Conservation (phyloP, 495 filamentous ascomycete species). For the Penicillium subrubescens region DNA sequence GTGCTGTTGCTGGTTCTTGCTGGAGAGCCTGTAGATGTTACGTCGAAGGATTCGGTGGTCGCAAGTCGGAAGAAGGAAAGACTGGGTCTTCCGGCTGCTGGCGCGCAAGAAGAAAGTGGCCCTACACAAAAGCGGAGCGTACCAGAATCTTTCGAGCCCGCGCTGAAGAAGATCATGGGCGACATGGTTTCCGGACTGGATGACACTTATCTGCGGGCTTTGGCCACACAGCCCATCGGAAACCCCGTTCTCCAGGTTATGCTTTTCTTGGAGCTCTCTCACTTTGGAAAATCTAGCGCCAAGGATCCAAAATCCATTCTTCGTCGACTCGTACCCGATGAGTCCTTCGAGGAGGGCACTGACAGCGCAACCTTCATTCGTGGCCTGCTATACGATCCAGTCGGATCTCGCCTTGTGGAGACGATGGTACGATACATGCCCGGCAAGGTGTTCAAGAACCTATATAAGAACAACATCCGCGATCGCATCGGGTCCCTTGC, state of each 20-base stretch:
- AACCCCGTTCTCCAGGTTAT: conserved; percentile 89
- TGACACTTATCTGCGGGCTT: conserved; percentile 69
- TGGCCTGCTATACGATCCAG: conserved; percentile 80
- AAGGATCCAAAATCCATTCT: conserved; percentile 63
- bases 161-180: conserved; percentile 75
- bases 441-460: conserved; percentile 82
- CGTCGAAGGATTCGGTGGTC: conserved; percentile 66
- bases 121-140: conserved; percentile 55
- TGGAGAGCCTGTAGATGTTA: conserved; percentile 70
- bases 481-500: conserved; percentile 74
- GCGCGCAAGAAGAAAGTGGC: conserved; percentile 40
- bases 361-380: conserved; percentile 73
- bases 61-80: conserved; percentile 91
- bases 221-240: conserved; percentile 84
- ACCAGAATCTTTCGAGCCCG: conserved; percentile 73
- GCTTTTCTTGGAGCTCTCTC: conserved; percentile 76
- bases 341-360: conserved; percentile 58
- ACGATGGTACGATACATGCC: conserved; percentile 77
- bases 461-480: conserved; percentile 74
- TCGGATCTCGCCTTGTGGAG: conserved; percentile 89
- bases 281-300: conserved; percentile 63
- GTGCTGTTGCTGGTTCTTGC: conserved; percentile 84
- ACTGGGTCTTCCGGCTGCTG: conserved; percentile 51
- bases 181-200: conserved; percentile 72
- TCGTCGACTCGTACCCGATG: conserved; percentile 64